Evolutionary conservation across 2,329 filamentous ascomycete species (phyloP).

Genomic region (Sclerotinia spermophila): DNA sequence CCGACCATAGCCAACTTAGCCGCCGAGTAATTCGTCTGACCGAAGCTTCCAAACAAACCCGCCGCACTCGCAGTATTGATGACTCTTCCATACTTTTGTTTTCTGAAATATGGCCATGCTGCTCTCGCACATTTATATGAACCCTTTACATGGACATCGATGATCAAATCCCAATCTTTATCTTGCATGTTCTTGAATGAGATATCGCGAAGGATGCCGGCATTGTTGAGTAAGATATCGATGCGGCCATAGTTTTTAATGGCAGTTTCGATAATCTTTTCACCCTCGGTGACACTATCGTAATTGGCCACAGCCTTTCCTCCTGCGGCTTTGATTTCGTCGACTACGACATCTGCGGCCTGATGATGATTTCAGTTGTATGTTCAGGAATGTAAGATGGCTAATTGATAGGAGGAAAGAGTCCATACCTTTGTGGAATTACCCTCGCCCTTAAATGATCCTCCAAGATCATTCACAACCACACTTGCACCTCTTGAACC

Average conservation of each 20-base stretch:
- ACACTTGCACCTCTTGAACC: conserved; percentile 85
- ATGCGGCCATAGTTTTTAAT: conserved; percentile 79
- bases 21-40: conserved; percentile 94
- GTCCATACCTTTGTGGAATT: conserved; percentile 69
- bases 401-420: neutral
- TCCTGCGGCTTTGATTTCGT: conserved; percentile 80
- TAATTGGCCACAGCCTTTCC: conserved; percentile 98
- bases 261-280: conserved; percentile 88
- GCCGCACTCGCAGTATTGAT: conserved; percentile 98
- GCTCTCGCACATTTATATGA: conserved; percentile 94
- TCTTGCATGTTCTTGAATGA: conserved; percentile 99
- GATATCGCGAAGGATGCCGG: conserved; percentile 85
- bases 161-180: conserved; percentile 92
- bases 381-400: conserved; percentile 9
- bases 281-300: conserved; percentile 88
- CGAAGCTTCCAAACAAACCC: conserved; percentile 92
- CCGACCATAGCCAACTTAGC: conserved; percentile 94
- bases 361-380: conserved; percentile 39
- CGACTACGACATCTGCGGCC: conserved; percentile 79
- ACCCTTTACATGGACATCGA: conserved; percentile 87
- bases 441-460: conserved; percentile 89
- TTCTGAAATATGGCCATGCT: conserved; percentile 96
- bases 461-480: conserved; percentile 94
- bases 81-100: conserved; percentile 95
- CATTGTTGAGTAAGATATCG: conserved; percentile 96